Conservation (phyloP, 2,329 filamentous ascomycete genomes). For the Ceratocystis papillata region DNA sequence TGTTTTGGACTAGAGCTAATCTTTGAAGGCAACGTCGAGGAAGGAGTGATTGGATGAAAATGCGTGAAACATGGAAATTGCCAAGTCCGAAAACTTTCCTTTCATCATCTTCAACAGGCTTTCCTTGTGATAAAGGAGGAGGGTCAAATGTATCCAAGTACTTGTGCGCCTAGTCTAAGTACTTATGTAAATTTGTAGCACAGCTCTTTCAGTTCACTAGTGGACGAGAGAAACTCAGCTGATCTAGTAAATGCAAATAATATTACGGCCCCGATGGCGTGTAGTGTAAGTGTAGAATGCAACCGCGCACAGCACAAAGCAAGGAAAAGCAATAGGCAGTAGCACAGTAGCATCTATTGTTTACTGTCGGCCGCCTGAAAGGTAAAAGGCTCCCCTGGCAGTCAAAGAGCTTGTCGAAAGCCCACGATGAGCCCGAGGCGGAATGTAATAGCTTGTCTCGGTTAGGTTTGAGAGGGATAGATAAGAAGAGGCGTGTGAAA, state of each 20-base stretch:
- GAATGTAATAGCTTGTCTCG: not conserved
- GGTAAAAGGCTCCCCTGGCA: not conserved
- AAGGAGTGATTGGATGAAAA: not conserved
- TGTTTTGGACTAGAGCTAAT: not conserved
- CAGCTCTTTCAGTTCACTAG: not conserved
- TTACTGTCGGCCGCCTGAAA: not conserved
- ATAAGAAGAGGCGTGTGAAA: not conserved
- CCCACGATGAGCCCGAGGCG: no score
- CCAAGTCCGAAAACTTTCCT: conserved; percentile 2
- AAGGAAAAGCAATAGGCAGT: not conserved
- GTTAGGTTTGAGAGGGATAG: not conserved
- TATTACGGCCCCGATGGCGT: not conserved
- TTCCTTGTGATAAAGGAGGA: not conserved
- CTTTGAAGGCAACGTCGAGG: not conserved
- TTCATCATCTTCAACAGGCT: not conserved
- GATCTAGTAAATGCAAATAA: not conserved
- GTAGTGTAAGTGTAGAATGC: conserved; percentile 1
- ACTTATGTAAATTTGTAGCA: not conserved
- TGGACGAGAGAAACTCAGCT: not conserved
- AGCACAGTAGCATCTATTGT: not conserved
- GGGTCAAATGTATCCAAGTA: not conserved
- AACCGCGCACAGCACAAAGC: not conserved
- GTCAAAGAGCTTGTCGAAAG: not conserved
- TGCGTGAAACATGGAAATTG: conserved; percentile 3
- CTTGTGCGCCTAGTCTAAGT: not conserved